phyloP scores from a whole-genome alignment of 1,284 basidiomycete species.

The Puccinia coronata region DNA sequence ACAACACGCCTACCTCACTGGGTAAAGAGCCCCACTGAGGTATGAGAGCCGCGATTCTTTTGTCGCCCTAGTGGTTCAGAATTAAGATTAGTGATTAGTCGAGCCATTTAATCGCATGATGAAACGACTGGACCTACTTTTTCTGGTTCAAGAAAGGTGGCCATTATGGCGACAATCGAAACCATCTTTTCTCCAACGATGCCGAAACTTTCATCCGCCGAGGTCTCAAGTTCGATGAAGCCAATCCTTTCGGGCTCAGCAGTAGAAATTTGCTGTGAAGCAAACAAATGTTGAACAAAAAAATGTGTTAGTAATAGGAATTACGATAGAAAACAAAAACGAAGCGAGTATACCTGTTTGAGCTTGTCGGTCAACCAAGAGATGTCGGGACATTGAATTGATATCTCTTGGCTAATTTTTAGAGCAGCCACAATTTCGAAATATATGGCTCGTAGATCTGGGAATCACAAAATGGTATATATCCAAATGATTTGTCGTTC shows the following conservation, averaged over 20 bases:
- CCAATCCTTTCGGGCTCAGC: neutral
- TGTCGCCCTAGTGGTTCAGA: neutral
- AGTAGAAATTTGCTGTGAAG: neutral
- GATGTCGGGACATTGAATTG: conserved; percentile 1
- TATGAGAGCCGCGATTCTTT: conserved; percentile 15
- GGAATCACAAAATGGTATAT: neutral
- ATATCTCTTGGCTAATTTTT: conserved; percentile 18
- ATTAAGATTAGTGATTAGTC: neutral
- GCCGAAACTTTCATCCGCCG: neutral
- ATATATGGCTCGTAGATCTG: conserved; percentile 36
- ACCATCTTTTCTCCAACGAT: conserved; percentile 28
- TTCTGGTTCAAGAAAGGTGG: conserved; percentile 9
- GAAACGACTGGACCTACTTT: neutral
- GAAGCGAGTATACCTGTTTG: conserved; percentile 17
- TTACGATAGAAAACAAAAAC: neutral
- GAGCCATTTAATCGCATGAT: neutral
- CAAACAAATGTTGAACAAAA: neutral
- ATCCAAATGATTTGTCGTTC: neutral
- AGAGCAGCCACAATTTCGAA: conserved; percentile 36
- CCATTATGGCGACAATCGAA: conserved; percentile 20
- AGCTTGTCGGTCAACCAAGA: conserved; percentile 17
- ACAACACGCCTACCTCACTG: conserved; percentile 43
- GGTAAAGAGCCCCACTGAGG: conserved; percentile 24
- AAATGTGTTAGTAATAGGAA: neutral
- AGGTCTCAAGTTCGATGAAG: neutral